A percentile compares a stretch with the other conserved stretches of the same genome.
These are phyloP conservation scores for Coprinopsis strossmayeri DNA, from an alignment of 768 basidiomycete species.

Conservation along the genomic window DNA sequence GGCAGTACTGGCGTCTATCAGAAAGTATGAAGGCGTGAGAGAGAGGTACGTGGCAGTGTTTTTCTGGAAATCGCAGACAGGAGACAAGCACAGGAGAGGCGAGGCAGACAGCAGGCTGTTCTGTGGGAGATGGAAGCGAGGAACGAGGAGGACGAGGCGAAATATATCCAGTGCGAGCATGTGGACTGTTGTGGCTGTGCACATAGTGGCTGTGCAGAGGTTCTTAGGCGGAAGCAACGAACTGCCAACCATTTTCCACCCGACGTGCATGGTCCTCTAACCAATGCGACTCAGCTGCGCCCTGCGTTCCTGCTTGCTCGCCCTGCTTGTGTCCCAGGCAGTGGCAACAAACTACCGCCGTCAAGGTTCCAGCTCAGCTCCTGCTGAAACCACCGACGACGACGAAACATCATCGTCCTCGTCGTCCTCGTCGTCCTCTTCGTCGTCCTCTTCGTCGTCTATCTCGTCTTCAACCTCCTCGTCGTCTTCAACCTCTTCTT, in stretches of 20 bases:
- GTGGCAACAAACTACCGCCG: slow-evolving; percentile 8
- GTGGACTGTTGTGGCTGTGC: too few relatives aligned
- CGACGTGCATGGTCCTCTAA: neutral
- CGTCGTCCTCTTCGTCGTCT: too few relatives aligned
- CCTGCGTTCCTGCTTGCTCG: neutral
- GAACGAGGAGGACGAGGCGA: too few relatives aligned
- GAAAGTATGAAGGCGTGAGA: neutral
- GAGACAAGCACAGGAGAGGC: neutral
- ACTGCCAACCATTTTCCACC: too few relatives aligned
- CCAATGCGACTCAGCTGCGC: neutral
- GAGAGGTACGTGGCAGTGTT: neutral
- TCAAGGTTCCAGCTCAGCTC: slow-evolving; percentile 3
- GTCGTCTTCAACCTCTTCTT: too few relatives aligned
- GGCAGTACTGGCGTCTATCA: slow-evolving; percentile 2
- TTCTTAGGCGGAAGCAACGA: too few relatives aligned
- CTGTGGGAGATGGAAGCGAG: too few relatives aligned
- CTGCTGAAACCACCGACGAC: neutral
- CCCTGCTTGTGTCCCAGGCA: neutral
- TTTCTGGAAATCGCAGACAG: neutral
- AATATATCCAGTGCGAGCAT: too few relatives aligned
- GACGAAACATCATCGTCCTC: neutral
- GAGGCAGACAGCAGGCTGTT: too few relatives aligned
- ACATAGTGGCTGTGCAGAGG: neutral
- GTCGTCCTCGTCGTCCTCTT: too few relatives aligned
- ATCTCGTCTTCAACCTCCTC: too few relatives aligned